A percentile compares a stretch with the other conserved stretches of the same genome.
These are phyloP conservation scores for Globisporangium cystogenes DNA, from an alignment of 352 stramenopile species.

Conservation along the genomic window DNA sequence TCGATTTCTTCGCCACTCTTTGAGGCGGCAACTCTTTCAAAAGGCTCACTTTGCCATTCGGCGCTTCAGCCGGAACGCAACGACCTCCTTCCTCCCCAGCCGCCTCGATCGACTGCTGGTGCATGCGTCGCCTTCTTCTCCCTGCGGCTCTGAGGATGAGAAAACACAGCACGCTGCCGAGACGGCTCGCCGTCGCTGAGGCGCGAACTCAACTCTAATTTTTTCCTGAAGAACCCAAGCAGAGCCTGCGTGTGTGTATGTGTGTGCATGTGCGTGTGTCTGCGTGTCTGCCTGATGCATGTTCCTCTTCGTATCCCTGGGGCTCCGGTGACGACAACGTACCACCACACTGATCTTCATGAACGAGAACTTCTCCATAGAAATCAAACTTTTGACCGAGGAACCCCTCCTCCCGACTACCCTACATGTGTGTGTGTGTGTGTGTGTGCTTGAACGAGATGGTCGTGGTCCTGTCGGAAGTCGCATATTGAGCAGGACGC, in stretches of 20 bases:
- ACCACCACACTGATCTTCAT: constrained; percentile 36
- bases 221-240: constrained; percentile 40
- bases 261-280: not conserved
- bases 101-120: too few species aligned
- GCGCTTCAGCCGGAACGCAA: too few species aligned
- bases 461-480: too few species aligned
- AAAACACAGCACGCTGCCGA: constrained; percentile 33
- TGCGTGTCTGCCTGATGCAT: constrained; percentile 9
- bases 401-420: constrained; percentile 21
- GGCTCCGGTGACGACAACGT: constrained; percentile 27
- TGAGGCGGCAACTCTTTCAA: too few species aligned
- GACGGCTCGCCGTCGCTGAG: constrained; percentile 17
- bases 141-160: constrained; percentile 32
- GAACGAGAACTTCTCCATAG: constrained; percentile 36
- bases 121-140: too few species aligned
- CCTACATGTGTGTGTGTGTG: not conserved
- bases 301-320: constrained; percentile 2
- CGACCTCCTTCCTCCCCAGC: too few species aligned
- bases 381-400: constrained; percentile 26
- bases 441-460: too few species aligned
- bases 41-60: too few species aligned
- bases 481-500: too few species aligned
- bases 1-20: too few species aligned
- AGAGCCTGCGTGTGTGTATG: not conserved
- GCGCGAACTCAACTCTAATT: constrained; percentile 51